Base-by-base conservation (phyloP, 345 rosid genomes). In the Salix koriyanagi region DNA sequence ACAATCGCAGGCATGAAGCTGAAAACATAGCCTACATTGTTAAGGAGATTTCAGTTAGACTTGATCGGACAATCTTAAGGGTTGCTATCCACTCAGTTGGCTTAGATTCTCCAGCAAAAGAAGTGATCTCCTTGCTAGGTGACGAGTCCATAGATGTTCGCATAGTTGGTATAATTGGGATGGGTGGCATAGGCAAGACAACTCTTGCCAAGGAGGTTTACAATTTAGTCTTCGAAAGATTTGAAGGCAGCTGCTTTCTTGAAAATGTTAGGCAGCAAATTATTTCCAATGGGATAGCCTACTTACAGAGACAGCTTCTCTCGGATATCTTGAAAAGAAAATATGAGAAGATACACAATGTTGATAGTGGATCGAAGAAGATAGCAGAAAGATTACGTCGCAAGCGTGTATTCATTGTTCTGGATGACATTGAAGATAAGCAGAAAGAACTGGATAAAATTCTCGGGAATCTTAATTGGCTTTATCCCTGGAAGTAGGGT, bases 161-260 rank as follows among this genome's bases (percentile, higher is more conserved):
- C 42, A 72, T 64, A n/a, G 75, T 83, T 28, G 85, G 78, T 25
- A 48, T 83, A 21, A 68, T 3, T 44, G 85, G 83, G 13, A 75
- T 76, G 52, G 83, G 70, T 2, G 85, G 85, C 3, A 32, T 78
- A 5, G 81, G 81, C 3, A 78, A 78, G 50, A 52, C 81, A 11
- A 67, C 77, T 21, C 23, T 67, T 65, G 81, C 79, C 15, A 77
- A 74, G 18, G 52, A 48, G 37, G 62, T 77, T 67, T 80, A 61
- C 50, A 66, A 80, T 19, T 23, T 36, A 25, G 13, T 77, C 18
- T 60, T 12, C 25, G 14, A 48, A 6, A 14, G 10, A n/a, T 83
- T 74, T 74, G 79, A 76, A 7, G 15, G 70, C 25, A 34, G 83
- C 58, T 64, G 86, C 79, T 83, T 83, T 71, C 71, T 80, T 12